Evolutionary conservation across 257 asterid species (phyloP), one percentile per base, ranked within the genome.

Genomic region (Solanum habrochaites): DNA sequence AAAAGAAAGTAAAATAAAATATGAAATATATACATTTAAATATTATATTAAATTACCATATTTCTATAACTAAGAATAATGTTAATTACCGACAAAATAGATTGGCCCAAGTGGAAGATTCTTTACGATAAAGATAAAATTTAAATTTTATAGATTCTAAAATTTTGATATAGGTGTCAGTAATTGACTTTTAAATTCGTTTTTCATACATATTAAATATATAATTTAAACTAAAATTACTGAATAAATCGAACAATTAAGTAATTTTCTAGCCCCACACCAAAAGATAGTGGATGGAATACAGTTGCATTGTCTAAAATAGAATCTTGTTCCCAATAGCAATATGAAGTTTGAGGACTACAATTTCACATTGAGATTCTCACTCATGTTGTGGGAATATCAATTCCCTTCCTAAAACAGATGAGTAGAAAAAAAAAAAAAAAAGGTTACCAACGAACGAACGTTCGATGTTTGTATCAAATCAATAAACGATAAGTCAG

Each of bases 251-350:
- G 4, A 70, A 18, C 6, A 70, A 70, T 16, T 70, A 70, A 56
- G 25, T 56, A 56, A 16, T 6, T 31, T 15, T 29, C n/a, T 69
- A 31, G 39, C 39, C 5, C 7, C 15, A 14, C 35, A 14, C 4
- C 20, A 13, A 1, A 6, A 1, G 5, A 67, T 31, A 29, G 21
- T 21, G 47, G 23, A 18, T 75, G 58, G 58, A 40, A 23, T 74
- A 74, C 10, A 39, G 10, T 74, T 74, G 49, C 35, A 74, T 74
- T 74, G 82, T 11, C 12, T 7, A 78, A 80, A 47, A 5, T 80
- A 29, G 85, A 80, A 80, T 80, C 85, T 8, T 80, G 85, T 80
- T 47, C 85, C 67, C 20, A 47, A 80, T 80, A 16, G 43, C 18
- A 47, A 80, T 80, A 29, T 45, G 29, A 45, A 80, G 67, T 43